Evolutionary conservation across 371 early-diverging fungal species (phyloP), one percentile per base, ranked within the genome.

Genomic region (Mucor velutinosus): DNA sequence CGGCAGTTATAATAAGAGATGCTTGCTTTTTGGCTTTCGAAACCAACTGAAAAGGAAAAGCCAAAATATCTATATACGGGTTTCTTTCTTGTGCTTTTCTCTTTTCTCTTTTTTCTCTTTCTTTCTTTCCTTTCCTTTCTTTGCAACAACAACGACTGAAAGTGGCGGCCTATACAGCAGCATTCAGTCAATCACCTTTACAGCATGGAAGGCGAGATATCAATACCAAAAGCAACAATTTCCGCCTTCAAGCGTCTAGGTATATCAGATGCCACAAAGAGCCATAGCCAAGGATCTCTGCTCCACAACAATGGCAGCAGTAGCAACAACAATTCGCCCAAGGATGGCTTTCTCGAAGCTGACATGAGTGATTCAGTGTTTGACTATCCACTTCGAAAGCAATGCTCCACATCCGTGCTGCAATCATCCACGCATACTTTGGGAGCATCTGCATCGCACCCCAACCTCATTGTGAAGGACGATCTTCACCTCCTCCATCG

Each of bases 291-390:
- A 53, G 55, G 55, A 14, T 23, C 37, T 17, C 35, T 58, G 17
- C 21, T 19, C 58, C 10, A 35, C 35, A 5, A 27, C 58, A n/a
- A 58, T 58, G 5, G 25, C 23, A 29, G 37, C 45, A 17, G 17
- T 14, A 51, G 51, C 51, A 51, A 25, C 25, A 51, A 51, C 25
- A 35, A 64, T 53, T 56, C 53, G 15, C 30, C 43, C 14, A 23
- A 43, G 12, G 25, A 43, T 21, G 39, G 43, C 19, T 39, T 35
- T 19, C 25, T 51, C 0, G 81, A 80, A 63, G 70, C 81, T 12
- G 81, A 80, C 53, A 80, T 80, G 69, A 76, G 78, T 25, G 81
- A 80, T 43, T 72, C 76, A 2, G 65, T 73, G 12, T 49, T 71
- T 60, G 58, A 73, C 19, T 67, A 62, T n/a, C 71, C 74, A 25